Conservation (phyloP, 192 early-diverging fungal species). For the Spizellomyces punctatus region DNA sequence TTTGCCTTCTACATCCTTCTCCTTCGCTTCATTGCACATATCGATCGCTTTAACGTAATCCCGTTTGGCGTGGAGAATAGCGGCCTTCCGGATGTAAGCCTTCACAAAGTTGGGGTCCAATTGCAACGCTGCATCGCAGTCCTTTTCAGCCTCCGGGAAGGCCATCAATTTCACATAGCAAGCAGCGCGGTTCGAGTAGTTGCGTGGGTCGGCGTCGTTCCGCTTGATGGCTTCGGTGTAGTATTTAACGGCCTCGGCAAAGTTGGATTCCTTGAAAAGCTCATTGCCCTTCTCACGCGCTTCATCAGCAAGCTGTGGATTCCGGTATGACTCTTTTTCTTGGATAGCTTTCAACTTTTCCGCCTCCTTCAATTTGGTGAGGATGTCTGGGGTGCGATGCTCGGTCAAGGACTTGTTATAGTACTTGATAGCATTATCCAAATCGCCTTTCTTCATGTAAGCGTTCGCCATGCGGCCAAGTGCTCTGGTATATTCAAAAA, state of each 20-base stretch:
- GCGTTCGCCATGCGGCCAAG: conserved; percentile 89
- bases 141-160: conserved; percentile 90
- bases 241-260: conserved; percentile 81
- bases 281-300: conserved; percentile 94
- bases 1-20: conserved; percentile 82
- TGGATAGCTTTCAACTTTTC: conserved; percentile 80
- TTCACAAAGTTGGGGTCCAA: conserved; percentile 89
- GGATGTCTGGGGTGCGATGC: conserved; percentile 90
- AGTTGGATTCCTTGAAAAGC: conserved; percentile 88
- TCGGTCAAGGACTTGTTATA: conserved; percentile 93
- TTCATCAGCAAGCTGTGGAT: conserved; percentile 80
- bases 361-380: conserved; percentile 81
- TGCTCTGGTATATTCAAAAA: conserved; percentile 58
- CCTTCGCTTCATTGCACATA: conserved; percentile 75
- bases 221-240: conserved; percentile 98
- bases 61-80: conserved; percentile 83
- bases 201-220: conserved; percentile 84
- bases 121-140: conserved; percentile 86
- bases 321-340: conserved; percentile 85
- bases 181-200: conserved; percentile 96
- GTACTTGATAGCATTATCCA: conserved; percentile 87
- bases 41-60: conserved; percentile 86
- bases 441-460: conserved; percentile 77
- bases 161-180: conserved; percentile 95
- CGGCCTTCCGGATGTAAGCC: conserved; percentile 96